These are phyloP conservation scores for Hericium erinaceus DNA, from an alignment of 768 basidiomycete genomes.

Conservation along the genomic window DNA sequence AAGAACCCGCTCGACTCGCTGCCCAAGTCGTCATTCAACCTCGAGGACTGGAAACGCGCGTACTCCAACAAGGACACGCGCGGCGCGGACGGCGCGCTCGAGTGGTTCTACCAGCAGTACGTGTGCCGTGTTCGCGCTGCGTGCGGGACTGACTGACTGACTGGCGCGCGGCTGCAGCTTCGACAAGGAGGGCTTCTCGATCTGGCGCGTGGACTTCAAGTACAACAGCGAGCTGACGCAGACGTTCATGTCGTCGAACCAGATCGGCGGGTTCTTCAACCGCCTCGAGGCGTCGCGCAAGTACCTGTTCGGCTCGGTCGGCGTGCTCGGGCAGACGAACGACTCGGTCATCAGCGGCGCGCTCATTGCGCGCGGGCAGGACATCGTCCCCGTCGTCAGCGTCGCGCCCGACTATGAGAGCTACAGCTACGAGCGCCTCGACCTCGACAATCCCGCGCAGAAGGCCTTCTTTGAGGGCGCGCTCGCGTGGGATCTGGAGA, in stretches of 20 bases:
- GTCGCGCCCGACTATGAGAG: conserved; percentile 90
- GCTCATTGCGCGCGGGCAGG: conserved; percentile 76
- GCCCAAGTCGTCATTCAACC: conserved; percentile 80
- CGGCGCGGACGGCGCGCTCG: conserved; percentile 68
- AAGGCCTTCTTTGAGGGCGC: conserved; percentile 90
- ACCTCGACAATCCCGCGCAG: conserved; percentile 62
- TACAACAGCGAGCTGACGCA: conserved; percentile 91
- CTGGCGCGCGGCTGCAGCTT: conserved; percentile 37
- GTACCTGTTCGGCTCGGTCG: conserved; percentile 89
- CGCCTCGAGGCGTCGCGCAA: conserved; percentile 95
- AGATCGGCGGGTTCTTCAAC: conserved; percentile 93
- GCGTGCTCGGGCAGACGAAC: conserved; percentile 77
- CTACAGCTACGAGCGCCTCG: conserved; percentile 71
- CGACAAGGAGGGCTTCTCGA: conserved; percentile 82
- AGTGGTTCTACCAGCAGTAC: conserved; percentile 96
- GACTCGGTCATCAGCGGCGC: conserved; percentile 76
- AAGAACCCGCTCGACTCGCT: conserved; percentile 94
- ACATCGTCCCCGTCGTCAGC: conserved; percentile 58
- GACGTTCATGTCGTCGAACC: conserved; percentile 92
- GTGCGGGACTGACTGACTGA: not conserved
- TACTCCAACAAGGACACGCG: conserved; percentile 99
- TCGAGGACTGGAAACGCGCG: conserved; percentile 94
- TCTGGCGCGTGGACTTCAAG: conserved; percentile 93
- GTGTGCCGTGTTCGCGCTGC: conserved; percentile 18
- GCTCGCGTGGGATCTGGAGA: conserved; percentile 86